These are phyloP conservation scores for Vigna angularis DNA, from an alignment of 306 rosid species.

Conservation along the genomic window DNA sequence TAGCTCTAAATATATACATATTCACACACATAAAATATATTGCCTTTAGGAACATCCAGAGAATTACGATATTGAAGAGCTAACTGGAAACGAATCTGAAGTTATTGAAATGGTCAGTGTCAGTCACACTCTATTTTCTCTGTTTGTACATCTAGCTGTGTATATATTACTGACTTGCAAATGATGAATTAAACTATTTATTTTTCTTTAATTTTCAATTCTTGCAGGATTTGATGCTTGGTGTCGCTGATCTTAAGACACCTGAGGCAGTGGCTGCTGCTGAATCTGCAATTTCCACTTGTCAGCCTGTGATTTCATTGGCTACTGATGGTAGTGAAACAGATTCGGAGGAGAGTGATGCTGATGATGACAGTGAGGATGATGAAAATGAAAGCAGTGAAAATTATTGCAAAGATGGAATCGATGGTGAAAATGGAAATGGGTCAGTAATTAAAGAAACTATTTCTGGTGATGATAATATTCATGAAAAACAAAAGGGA, in stretches of 20 bases:
- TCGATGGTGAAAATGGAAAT: constrained; percentile 31
- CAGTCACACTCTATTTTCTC: not conserved
- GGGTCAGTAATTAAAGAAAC: constrained; percentile 34
- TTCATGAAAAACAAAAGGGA: constrained; percentile 41
- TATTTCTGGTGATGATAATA: constrained; percentile 31
- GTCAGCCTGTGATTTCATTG: constrained; percentile 63
- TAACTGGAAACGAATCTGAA: constrained; percentile 75
- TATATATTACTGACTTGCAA: constrained; percentile 6
- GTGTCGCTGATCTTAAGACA: constrained; percentile 85
- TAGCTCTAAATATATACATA: not conserved
- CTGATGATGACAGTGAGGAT: constrained; percentile 42
- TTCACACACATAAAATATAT: no score
- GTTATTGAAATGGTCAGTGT: constrained; percentile 80
- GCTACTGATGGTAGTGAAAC: constrained; percentile 52
- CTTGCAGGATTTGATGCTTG: constrained; percentile 85
- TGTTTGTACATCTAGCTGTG: not conserved
- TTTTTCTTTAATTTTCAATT: constrained; percentile 4
- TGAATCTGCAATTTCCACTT: constrained; percentile 69
- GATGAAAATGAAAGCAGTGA: constrained; percentile 32
- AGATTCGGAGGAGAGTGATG: constrained; percentile 61
- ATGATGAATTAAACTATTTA: constrained; percentile 7
- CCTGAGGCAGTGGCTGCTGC: constrained; percentile 95
- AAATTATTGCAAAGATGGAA: constrained; percentile 15
- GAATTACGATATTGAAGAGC: constrained; percentile 75
- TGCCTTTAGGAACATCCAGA: constrained; percentile 60